phyloP scores from a whole-genome alignment of 805 yeast species.

The Wickerhamiella allomyrinae region DNA sequence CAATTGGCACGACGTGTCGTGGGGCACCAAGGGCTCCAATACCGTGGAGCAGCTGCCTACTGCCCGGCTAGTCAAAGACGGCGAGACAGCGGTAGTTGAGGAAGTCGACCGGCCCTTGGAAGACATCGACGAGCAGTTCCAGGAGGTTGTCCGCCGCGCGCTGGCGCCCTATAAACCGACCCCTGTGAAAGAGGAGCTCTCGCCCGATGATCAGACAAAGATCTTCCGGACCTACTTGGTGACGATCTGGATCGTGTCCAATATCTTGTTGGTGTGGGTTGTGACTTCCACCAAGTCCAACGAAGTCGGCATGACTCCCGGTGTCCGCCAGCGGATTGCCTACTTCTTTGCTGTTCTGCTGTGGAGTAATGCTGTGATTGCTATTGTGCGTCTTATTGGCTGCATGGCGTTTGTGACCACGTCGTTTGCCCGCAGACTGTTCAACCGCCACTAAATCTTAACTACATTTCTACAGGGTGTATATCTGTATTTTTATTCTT shows the following conservation, averaged over 20 bases:
- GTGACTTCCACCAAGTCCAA: conserved; percentile 26
- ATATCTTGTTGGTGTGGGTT: conserved; percentile 25
- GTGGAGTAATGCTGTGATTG: conserved; percentile 50
- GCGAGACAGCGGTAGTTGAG: conserved; percentile 39
- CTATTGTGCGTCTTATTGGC: conserved; percentile 42
- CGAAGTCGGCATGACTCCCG: conserved; percentile 26
- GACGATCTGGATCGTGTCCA: conserved; percentile 28
- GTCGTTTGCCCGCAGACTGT: conserved; percentile 8
- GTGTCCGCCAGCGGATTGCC: conserved; percentile 25
- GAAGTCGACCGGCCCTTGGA: conserved; percentile 33
- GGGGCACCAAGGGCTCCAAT: conserved; percentile 63
- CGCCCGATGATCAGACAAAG: conserved; percentile 26
- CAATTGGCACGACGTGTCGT: conserved; percentile 56
- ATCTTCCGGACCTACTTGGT: conserved; percentile 30
- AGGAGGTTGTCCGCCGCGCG: conserved; percentile 35
- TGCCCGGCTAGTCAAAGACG: conserved; percentile 35
- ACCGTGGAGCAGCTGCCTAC: conserved; percentile 42
- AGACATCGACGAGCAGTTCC: conserved; percentile 41
- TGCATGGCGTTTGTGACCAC: conserved; percentile 33
- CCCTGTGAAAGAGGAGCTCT: conserved; percentile 12
- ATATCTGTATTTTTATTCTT: no score
- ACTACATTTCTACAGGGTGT: not conserved
- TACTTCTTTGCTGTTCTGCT: conserved; percentile 35
- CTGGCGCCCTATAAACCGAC: conserved; percentile 36
- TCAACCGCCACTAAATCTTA: conserved; percentile 8